These are phyloP conservation scores for Dendrocalamus latiflorus DNA, from an alignment of 202 grass and related monocot species.

Conservation along the genomic window DNA sequence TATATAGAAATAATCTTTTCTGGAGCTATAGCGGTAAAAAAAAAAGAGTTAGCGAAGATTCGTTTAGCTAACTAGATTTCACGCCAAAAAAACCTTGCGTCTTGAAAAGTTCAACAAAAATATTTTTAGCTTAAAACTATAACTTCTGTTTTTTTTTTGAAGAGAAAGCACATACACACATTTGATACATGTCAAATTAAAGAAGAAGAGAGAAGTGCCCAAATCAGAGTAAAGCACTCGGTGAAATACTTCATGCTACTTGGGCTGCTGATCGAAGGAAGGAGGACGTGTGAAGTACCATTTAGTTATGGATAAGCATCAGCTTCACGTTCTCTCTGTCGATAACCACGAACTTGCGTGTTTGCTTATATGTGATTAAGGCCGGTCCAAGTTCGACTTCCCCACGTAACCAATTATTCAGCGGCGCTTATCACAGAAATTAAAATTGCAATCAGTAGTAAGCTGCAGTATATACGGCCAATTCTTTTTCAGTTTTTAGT, in stretches of 20 bases:
- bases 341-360: no score
- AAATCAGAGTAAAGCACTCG: background rate
- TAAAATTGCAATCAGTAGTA: background rate
- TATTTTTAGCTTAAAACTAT: background rate
- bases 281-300: background rate
- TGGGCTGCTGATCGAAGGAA: background rate
- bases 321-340: background rate
- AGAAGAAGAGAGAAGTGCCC: background rate
- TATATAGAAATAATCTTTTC: background rate
- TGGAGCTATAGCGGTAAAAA: background rate
- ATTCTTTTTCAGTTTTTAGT: no score
- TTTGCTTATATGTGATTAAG: background rate
- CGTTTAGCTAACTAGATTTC: no score
- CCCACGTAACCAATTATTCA: conserved; percentile 1
- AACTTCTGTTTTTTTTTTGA: background rate
- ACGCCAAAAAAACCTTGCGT: background rate
- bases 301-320: background rate
- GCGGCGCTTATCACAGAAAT: background rate
- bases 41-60: no score
- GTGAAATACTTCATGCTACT: background rate
- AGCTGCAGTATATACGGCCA: no score
- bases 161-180: background rate
- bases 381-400: background rate
- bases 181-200: background rate
- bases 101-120: background rate